Evolutionary conservation across 1,139 yeast genomes (phyloP), one percentile per base, ranked within the genome.

Genomic region (Saccharomyces hybrid): DNA sequence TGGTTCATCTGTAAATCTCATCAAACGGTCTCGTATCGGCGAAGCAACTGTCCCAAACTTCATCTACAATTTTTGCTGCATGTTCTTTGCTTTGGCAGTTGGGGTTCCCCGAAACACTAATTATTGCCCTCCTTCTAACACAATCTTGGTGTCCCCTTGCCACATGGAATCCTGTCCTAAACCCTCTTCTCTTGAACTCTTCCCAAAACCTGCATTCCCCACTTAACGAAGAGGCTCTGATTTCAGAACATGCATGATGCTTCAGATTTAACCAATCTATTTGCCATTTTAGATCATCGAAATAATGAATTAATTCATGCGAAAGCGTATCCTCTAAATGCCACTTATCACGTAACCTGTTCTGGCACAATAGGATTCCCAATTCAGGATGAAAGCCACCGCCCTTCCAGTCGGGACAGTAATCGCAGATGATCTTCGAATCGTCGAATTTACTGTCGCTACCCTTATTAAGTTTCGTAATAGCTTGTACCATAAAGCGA

Each of bases 161-260:
- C 44, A 68, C 56, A 48, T 61, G 63, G 53, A 68, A 67, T 2
- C 70, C 66, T 26, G 49, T 48, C 6, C 50, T 26, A 38, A 67
- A 54, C 5, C 71, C 71, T 48, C 70, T 60, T 66, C 86, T 80
- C 58, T 81, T 79, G 61, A 93, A 83, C 69, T 93, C 97, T 63
- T 86, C 87, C 81, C 86, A 81, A 64, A 93, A 83, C 41, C 98
- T 79, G 71, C 99, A 93, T 68, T 93, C 99, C 7, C 99, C 99
- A 65, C 96, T 87, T 42, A 93, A 76, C 67, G 88, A 85, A 13
- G 95, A 86, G 0, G 99, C 99, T 57, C 99, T 77, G 52, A 93
- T 89, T 72, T 93, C 99, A 0, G 97, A 86, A 70, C 99, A 95
- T 0, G 99, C 99, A 69, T 93, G 99, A 67, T 93, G 99, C 65